Base-by-base conservation (phyloP, 345 rosid species). In the Hibiscus trionum region DNA sequence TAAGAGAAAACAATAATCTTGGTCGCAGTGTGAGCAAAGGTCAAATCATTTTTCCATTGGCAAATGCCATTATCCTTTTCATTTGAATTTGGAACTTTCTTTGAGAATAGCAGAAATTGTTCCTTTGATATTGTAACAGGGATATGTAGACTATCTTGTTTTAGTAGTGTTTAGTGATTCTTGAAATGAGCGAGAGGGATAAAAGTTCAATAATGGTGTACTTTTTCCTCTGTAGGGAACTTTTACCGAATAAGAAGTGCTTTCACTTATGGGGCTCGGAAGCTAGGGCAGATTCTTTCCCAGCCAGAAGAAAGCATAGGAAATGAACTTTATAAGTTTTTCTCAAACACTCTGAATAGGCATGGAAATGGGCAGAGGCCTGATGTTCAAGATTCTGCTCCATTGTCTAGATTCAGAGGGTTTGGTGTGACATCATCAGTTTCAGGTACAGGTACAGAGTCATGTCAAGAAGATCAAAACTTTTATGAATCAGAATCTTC, bases 11-110 rank as follows among this genome's bases (percentile, higher is more conserved):
- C 74, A 96, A 96, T 79, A 96, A 93, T 81, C 93, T 93, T 61
- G 99, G 99, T 29, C 94, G 98, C 75, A 96, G 98, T 75, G 97
- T 96, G 24, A 96, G 89, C 91, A 89, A 87, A 93, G 96, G 99
- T 91, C 78, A 50, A 47, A 50, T 37, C 4, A 4, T 16, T 75
- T 72, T 39, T 39, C 52, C 58, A 19, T 46, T 9, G 16, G 50
- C 33, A 55, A 69, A 11, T 55, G 12, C 33, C 58, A 53, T 17
- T 53, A 17, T 55, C 35, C 12, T 53, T 53, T 69, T 53, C 50
- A 68, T 29, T 69, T 12, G 26, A 69, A 42, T 44, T 58, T 14
- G 26, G n/a, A 33, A 59, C 50, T 2, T 42, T 46, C 44, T n/a
- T 35, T 44, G 46, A 49, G 44, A 47, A 56, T 71, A 49, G 26